Evolutionary conservation across 176 grass and related monocot species (phyloP), one percentile per base, ranked within the genome.

Genomic region (Aegilops tauschii): DNA sequence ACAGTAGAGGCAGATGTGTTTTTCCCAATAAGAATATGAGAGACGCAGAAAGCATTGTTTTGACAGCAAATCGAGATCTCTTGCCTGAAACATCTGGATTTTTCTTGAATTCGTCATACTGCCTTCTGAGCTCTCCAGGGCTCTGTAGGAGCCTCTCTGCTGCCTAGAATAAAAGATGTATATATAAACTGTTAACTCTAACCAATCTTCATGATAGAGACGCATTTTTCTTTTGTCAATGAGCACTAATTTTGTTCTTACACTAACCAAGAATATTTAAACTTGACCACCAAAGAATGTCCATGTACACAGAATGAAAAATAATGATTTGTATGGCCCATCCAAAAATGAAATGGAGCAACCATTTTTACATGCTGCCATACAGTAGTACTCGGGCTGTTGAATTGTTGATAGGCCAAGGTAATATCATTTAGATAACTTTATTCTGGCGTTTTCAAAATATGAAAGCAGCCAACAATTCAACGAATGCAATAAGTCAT

Each of bases 61-160:
- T 14, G 21, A 40, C 61, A 23, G 75, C 34, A 37, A 81, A 52
- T 47, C 56, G 73, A 83, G 76, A 79, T 76, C 14, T 82, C 78
- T 89, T 91, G 87, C 96, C 86, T 92, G 96, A 95, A 92, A 96
- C 92, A 78, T 61, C 87, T 90, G 92, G 93, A 90, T 98, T 90
- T 79, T 90, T 98, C 74, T 91, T 87, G 75, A 98, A 98, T 70
- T 82, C 75, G 18, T 94, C 84, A 86, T 94, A 88, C 67, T 98
- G 84, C 17, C 9, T 80, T 94, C 88, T 94, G 69, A 98, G 92
- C 65, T 94, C 90, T 54, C 93, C 96, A 66, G 80, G 76, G 79
- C 82, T 92, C 23, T 52, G 84, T 88, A 96, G 63, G 72, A 98
- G 96, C 86, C 96, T 91, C 87, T 98, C 65, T 92, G 93, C 93